A percentile compares a stretch with the other conserved stretches of the same genome.
These are phyloP conservation scores for Yamadazyma conglobata DNA, from an alignment of 1,139 yeast species.

Conservation along the genomic window DNA sequence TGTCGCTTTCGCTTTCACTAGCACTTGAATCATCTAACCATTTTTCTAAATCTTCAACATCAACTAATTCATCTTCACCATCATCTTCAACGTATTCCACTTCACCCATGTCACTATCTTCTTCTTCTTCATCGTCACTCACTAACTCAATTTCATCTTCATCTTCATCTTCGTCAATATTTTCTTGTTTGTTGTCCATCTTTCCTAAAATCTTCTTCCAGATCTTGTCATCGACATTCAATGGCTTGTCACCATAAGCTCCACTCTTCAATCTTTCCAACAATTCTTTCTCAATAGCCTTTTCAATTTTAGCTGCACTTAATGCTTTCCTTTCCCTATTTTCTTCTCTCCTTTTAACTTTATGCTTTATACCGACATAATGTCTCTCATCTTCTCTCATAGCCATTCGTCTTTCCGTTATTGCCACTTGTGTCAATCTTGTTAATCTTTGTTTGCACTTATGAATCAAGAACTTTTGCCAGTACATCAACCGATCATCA, in stretches of 20 bases:
- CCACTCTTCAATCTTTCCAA: conserved; percentile 94
- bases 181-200: conserved; percentile 55
- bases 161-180: conserved; percentile 61
- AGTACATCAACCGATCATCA: conserved; percentile 80
- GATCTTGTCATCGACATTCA: conserved; percentile 91
- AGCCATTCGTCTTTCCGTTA: conserved; percentile 93
- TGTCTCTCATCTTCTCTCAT: conserved; percentile 89
- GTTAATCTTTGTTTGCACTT: conserved; percentile 96
- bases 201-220: conserved; percentile 92
- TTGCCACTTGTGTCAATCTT: conserved; percentile 89
- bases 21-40: conserved; percentile 76
- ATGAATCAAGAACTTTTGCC: conserved; percentile 90
- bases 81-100: conserved; percentile 85
- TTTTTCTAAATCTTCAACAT: conserved; percentile 84
- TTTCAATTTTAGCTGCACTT: conserved; percentile 94
- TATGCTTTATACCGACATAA: conserved; percentile 86
- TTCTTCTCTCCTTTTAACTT: conserved; percentile 90
- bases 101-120: conserved; percentile 72
- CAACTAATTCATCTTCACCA: conserved; percentile 85
- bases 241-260: conserved; percentile 96
- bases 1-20: conserved; percentile 33
- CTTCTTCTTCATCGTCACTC: conserved; percentile 67
- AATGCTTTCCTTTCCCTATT: conserved; percentile 94
- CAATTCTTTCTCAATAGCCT: conserved; percentile 92
- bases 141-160: conserved; percentile 59